phyloP scores from a whole-genome alignment of 2,329 filamentous ascomycete genomes.

The Knufia petricola region DNA sequence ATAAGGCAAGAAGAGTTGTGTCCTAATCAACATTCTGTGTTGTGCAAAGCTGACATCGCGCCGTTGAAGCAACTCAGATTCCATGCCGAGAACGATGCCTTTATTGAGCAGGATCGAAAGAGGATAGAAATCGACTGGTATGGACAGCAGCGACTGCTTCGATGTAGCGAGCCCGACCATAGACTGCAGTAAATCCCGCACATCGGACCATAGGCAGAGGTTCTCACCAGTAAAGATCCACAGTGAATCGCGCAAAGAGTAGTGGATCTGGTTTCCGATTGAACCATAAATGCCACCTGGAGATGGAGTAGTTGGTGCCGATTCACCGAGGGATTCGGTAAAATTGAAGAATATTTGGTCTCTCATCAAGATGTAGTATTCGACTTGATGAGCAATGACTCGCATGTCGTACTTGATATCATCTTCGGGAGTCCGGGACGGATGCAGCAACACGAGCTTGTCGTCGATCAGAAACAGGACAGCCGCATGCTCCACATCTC shows the following conservation, averaged over 20 bases:
- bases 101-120: conserved; percentile 80
- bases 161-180: conserved; percentile 9
- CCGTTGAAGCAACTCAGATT: conserved; percentile 86
- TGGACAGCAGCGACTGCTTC: conserved; percentile 48
- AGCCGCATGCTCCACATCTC: conserved; percentile 86
- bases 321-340: conserved; percentile 38
- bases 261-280: conserved; percentile 31
- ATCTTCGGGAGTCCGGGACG: conserved; percentile 69
- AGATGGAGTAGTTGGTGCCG: conserved; percentile 40
- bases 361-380: conserved; percentile 87
- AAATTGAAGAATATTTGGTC: conserved; percentile 57
- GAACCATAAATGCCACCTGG: conserved; percentile 36
- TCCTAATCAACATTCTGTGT: conserved; percentile 78
- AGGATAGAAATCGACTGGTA: conserved; percentile 91
- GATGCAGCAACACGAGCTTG: conserved; percentile 85
- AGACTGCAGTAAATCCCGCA: conserved; percentile 65
- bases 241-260: conserved; percentile 69
- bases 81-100: conserved; percentile 79
- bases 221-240: conserved; percentile 90
- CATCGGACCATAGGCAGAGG: conserved; percentile 79
- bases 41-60: conserved; percentile 86
- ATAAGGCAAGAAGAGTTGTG: conserved; percentile 85
- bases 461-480: conserved; percentile 96
- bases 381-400: conserved; percentile 87
- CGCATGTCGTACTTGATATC: conserved; percentile 98